Percentiles rank a stretch among this genome's conserved stretches.
Evolutionary conservation across 2,329 filamentous ascomycete genomes (phyloP).

Genomic region (Alternaria novae-zelandiae): DNA sequence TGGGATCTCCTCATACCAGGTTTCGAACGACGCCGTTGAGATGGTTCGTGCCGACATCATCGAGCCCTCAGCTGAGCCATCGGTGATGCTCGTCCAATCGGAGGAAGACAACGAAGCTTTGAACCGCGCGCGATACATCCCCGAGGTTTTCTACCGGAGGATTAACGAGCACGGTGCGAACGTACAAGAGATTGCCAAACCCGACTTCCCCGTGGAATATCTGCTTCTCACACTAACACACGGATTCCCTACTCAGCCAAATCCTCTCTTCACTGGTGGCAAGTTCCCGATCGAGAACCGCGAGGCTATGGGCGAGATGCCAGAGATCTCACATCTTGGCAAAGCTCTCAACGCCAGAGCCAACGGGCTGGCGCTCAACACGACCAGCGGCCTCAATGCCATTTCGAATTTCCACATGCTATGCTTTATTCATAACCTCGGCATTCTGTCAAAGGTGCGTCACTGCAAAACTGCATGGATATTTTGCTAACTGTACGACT

Average conservation of each 20-base stretch:
- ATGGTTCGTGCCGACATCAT: conserved; percentile 96
- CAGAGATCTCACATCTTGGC: conserved; percentile 74
- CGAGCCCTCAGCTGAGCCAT: conserved; percentile 91
- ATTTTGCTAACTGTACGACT: conserved; percentile 21
- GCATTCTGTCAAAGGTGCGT: conserved; percentile 80
- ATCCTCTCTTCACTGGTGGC: conserved; percentile 74
- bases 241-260: conserved; percentile 84
- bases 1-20: conserved; percentile 88
- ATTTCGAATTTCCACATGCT: conserved; percentile 95
- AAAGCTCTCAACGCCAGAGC: conserved; percentile 69
- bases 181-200: conserved; percentile 96
- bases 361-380: conserved; percentile 60
- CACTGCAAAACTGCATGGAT: background rate
- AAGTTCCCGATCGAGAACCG: conserved; percentile 92
- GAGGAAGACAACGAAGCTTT: conserved; percentile 83
- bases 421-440: conserved; percentile 82
- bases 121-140: conserved; percentile 82
- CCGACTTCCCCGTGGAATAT: conserved; percentile 95
- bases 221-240: conserved; percentile 94
- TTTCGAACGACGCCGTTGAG: conserved; percentile 92
- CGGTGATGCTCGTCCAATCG: conserved; percentile 90
- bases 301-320: conserved; percentile 81
- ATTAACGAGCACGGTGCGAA: conserved; percentile 97
- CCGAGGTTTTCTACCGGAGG: conserved; percentile 93
- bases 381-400: conserved; percentile 68